Percentiles rank a stretch among this genome's conserved stretches.
These are phyloP conservation scores for Coriaria nepalensis DNA, from an alignment of 306 rosid species.

Conservation along the genomic window DNA sequence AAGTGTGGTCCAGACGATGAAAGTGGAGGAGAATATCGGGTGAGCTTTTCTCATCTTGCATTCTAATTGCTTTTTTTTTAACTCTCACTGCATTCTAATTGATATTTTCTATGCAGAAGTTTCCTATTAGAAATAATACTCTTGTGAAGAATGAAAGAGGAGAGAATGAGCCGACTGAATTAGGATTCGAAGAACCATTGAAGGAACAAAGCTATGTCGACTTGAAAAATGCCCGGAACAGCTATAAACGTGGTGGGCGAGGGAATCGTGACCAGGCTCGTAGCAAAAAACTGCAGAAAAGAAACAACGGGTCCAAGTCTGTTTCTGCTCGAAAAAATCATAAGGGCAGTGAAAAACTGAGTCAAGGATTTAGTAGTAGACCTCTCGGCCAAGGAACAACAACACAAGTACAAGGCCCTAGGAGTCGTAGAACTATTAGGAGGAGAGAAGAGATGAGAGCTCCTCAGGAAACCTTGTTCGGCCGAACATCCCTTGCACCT, in stretches of 20 bases:
- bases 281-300: constrained; percentile 45
- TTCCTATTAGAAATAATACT: constrained; percentile 38
- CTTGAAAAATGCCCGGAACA: constrained; percentile 35
- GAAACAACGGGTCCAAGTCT: constrained; percentile 32
- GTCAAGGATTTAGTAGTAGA: constrained; percentile 27
- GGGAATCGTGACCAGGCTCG: constrained; percentile 60
- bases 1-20: constrained; percentile 43
- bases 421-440: constrained; percentile 88
- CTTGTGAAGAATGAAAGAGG: constrained; percentile 31
- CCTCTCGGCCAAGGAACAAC: constrained; percentile 31
- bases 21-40: constrained; percentile 41
- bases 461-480: constrained; percentile 43
- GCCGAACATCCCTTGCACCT: constrained; percentile 22
- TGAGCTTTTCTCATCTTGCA: constrained; percentile 6
- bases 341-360: constrained; percentile 29
- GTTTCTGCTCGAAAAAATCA: constrained; percentile 23
- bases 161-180: constrained; percentile 35
- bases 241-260: constrained; percentile 48
- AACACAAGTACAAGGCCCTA: constrained; percentile 47
- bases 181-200: constrained; percentile 23
- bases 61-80: constrained; percentile 4
- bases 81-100: not conserved
- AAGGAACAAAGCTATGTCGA: constrained; percentile 32
- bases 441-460: constrained; percentile 59
- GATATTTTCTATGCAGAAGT: constrained; percentile 33